phyloP scores from a whole-genome alignment of 306 rosid species.

The Dryas alaskensis region DNA sequence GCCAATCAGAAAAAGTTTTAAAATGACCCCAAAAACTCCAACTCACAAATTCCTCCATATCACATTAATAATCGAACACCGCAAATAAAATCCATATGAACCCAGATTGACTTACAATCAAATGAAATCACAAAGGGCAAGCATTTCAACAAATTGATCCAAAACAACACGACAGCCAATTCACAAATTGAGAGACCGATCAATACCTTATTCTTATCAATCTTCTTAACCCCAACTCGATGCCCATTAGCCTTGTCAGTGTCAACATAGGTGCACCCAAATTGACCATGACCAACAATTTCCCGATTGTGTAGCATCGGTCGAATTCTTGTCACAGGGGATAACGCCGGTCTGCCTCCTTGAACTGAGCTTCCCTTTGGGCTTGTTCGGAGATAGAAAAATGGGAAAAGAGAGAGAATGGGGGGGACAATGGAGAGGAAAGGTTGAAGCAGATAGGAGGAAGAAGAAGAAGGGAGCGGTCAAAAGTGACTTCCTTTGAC shows the following conservation, averaged over 20 bases:
- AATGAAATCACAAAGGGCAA: conserved; percentile 5
- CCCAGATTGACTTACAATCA: conserved; percentile 6
- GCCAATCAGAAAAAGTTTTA: neutral
- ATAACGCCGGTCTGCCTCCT: conserved; percentile 43
- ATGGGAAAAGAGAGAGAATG: neutral
- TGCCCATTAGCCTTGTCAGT: conserved; percentile 71
- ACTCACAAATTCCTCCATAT: conserved; percentile 1
- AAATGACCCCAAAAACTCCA: too few species aligned
- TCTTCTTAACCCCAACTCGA: conserved; percentile 93
- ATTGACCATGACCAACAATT: conserved; percentile 91
- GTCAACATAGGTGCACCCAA: conserved; percentile 92
- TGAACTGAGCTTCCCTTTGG: conserved; percentile 31
- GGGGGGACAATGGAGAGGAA: conserved; percentile 30
- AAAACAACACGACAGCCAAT: neutral
- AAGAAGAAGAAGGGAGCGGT: conserved; percentile 46
- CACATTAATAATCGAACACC: conserved; percentile 28
- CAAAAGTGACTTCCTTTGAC: conserved; percentile 55
- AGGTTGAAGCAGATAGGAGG: conserved; percentile 58
- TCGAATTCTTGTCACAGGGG: conserved; percentile 80
- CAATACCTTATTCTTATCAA: conserved; percentile 84
- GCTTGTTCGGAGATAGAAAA: conserved; percentile 1
- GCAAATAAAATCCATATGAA: conserved; percentile 9
- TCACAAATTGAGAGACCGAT: conserved; percentile 10
- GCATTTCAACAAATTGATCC: conserved; percentile 6
- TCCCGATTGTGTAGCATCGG: conserved; percentile 63